Evolutionary conservation across 257 asterid genomes (phyloP).

Genomic region (Nicotiana paniculata): DNA sequence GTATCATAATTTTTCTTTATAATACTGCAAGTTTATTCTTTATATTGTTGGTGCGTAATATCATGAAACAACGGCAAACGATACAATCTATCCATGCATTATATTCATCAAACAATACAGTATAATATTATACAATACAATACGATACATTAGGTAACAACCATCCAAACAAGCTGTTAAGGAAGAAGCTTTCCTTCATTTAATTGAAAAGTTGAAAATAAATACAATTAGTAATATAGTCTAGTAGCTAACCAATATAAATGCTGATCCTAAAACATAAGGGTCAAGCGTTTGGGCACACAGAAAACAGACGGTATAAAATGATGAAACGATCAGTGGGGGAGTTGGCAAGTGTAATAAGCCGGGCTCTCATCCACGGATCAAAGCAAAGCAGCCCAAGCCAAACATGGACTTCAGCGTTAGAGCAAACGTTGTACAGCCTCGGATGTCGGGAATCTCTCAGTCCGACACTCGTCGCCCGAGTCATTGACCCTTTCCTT

Average conservation of each 20-base stretch:
- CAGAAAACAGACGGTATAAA: not conserved
- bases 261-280: too few species aligned
- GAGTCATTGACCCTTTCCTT: conserved; percentile 80
- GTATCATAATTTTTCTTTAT: too few species aligned
- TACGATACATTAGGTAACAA: too few species aligned
- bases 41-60: too few species aligned
- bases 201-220: too few species aligned
- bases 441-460: conserved; percentile 64
- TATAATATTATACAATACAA: too few species aligned
- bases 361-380: conserved; percentile 56
- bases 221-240: too few species aligned
- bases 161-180: too few species aligned
- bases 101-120: too few species aligned
- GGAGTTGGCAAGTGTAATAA: conserved; percentile 47
- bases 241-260: not conserved
- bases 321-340: conserved; percentile 38
- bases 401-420: conserved; percentile 58
- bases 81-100: too few species aligned
- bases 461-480: conserved; percentile 57
- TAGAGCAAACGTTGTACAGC: conserved; percentile 70
- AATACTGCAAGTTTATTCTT: too few species aligned
- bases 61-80: too few species aligned
- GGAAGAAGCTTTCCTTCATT: not conserved
- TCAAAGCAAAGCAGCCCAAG: conserved; percentile 28
- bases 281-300: not conserved